Evolutionary conservation across 208 protist genomes (phyloP).

Genomic region (Leishmania amazonensis): DNA sequence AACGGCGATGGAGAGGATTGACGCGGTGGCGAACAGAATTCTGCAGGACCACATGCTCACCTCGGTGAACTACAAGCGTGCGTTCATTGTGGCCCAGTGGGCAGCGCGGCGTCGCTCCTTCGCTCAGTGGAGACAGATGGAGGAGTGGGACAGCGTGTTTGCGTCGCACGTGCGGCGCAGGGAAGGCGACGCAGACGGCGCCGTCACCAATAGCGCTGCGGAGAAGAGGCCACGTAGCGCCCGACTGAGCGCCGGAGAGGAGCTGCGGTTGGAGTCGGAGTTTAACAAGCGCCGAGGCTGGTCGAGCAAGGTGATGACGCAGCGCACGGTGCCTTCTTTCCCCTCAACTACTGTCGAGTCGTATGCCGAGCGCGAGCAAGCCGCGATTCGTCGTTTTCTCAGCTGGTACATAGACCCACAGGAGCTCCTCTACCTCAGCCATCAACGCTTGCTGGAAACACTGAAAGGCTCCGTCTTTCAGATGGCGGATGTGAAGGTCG

Average conservation of each 20-base stretch:
- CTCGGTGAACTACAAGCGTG: slow-evolving; percentile 62
- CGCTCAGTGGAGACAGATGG: slow-evolving; percentile 44
- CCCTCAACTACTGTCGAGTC: neutral
- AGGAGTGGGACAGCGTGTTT: slow-evolving; percentile 33
- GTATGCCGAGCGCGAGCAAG: slow-evolving; percentile 14
- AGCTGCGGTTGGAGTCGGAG: slow-evolving; percentile 16
- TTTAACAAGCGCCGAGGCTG: slow-evolving; percentile 10
- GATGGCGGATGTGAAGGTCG: slow-evolving; percentile 64
- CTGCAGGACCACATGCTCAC: slow-evolving; percentile 87
- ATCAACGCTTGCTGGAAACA: slow-evolving; percentile 63
- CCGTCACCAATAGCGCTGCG: too few relatives aligned
- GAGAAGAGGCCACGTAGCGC: slow-evolving; percentile 1
- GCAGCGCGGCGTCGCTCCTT: slow-evolving; percentile 37
- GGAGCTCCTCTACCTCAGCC: slow-evolving; percentile 73
- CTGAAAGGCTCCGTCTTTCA: slow-evolving; percentile 65
- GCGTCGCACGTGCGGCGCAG: neutral
- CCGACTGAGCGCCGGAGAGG: slow-evolving; percentile 15
- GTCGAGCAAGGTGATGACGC: too few relatives aligned
- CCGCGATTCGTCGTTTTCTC: slow-evolving; percentile 33
- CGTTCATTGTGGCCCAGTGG: slow-evolving; percentile 69
- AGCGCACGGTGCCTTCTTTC: neutral
- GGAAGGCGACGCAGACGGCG: too few relatives aligned
- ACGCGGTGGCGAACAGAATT: slow-evolving; percentile 68
- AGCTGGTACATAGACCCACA: slow-evolving; percentile 86
- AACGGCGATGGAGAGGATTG: slow-evolving; percentile 54